phyloP scores from a whole-genome alignment of 140 eudicot species.

The Oenanthe javanica region DNA sequence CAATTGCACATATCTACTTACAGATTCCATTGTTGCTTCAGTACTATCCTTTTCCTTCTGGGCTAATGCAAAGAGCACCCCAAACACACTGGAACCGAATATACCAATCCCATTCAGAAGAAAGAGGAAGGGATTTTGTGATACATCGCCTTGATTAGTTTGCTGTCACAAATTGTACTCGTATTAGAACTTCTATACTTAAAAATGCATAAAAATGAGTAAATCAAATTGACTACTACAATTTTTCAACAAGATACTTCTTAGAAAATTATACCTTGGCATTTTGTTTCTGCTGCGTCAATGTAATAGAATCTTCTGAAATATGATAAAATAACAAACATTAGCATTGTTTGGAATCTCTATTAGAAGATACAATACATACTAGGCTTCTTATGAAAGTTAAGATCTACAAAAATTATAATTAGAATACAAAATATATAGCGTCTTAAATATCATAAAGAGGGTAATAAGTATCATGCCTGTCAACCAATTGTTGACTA shows the following conservation, averaged over 20 bases:
- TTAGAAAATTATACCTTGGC: slow-evolving; percentile 40
- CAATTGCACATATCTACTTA: slow-evolving; percentile 29
- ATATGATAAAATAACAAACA: slow-evolving; percentile 15
- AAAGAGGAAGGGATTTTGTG: slow-evolving; percentile 54
- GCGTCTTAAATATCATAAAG: not conserved
- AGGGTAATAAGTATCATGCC: not conserved
- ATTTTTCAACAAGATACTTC: slow-evolving; percentile 1
- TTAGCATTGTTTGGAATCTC: slow-evolving; percentile 14
- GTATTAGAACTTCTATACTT: slow-evolving; percentile 15
- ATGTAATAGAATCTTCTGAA: slow-evolving; percentile 47
- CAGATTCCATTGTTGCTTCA: slow-evolving; percentile 62
- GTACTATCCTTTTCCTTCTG: slow-evolving; percentile 59
- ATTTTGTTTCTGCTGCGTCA: slow-evolving; percentile 33
- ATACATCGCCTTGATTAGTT: slow-evolving; percentile 26
- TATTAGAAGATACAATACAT: not conserved
- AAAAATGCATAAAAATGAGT: not conserved
- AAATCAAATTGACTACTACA: not conserved
- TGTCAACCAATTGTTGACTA: not conserved
- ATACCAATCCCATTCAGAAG: slow-evolving; percentile 72
- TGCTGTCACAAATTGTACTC: slow-evolving; percentile 23
- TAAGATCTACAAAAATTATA: not conserved
- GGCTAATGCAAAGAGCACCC: slow-evolving; percentile 67
- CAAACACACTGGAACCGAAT: slow-evolving; percentile 63
- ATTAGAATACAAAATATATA: not conserved
- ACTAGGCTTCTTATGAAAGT: not conserved